These are phyloP conservation scores for Cryptococcus sp. DNA, from an alignment of 1,284 basidiomycete genomes.

Conservation along the genomic window DNA sequence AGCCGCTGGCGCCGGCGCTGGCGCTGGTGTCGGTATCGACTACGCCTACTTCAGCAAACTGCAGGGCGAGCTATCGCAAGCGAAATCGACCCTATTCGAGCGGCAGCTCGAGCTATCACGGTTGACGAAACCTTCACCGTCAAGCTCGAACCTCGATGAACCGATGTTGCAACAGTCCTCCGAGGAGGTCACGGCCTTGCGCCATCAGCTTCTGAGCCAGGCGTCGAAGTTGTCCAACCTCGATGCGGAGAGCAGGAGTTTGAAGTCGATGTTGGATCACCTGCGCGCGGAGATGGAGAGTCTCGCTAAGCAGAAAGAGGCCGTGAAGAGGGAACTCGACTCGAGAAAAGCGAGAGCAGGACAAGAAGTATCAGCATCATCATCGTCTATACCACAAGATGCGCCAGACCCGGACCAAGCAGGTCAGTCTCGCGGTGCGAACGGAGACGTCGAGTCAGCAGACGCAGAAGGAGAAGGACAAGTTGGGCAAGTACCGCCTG, in stretches of 20 bases:
- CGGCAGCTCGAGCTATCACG: conserved; percentile 24
- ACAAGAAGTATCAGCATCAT: neutral
- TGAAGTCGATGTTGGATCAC: conserved; percentile 33
- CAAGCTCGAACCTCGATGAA: neutral
- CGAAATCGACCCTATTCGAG: conserved; percentile 27
- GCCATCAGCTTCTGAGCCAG: conserved; percentile 17
- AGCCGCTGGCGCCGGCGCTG: neutral
- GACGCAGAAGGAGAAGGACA: conserved; percentile 21
- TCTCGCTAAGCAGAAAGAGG: conserved; percentile 27
- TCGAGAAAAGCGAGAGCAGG: conserved; percentile 23
- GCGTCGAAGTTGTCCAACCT: conserved; percentile 9
- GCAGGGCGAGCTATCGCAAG: conserved; percentile 30
- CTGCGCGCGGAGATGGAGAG: conserved; percentile 34
- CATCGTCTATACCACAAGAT: neutral
- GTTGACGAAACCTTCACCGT: conserved; percentile 1
- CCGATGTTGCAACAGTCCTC: neutral
- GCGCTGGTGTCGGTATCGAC: conserved; percentile 29
- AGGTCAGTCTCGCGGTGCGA: conserved; percentile 1
- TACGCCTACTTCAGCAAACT: conserved; percentile 31
- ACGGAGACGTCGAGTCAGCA: neutral
- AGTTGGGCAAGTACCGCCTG: conserved; percentile 20
- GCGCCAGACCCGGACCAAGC: neutral
- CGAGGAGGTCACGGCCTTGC: conserved; percentile 15
- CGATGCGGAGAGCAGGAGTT: conserved; percentile 31
- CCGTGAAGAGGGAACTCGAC: conserved; percentile 35